These are phyloP conservation scores for Neurospora sp. DNA, from an alignment of 495 filamentous ascomycete genomes.

Conservation along the genomic window DNA sequence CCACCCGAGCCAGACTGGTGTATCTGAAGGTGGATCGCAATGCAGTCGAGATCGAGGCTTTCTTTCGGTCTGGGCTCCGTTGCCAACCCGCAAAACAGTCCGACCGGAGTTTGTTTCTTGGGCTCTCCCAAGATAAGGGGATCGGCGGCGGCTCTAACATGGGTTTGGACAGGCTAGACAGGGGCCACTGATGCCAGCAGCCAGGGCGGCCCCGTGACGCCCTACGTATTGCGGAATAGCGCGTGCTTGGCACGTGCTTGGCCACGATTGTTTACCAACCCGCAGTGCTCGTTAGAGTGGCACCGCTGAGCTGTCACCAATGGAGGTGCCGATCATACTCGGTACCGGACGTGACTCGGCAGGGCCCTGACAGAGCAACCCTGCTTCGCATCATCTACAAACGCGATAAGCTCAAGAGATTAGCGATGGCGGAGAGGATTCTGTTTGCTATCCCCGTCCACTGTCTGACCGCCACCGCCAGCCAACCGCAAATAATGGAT, in stretches of 20 bases:
- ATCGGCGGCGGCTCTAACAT: not conserved
- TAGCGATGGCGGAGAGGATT: not conserved
- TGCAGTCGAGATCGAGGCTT: not conserved
- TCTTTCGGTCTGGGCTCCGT: not conserved
- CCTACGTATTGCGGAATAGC: not conserved
- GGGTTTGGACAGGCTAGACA: not conserved
- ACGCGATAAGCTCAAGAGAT: not conserved
- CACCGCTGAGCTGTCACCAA: slow-evolving; percentile 1
- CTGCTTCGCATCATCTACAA: slow-evolving; percentile 1
- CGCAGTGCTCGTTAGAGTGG: not conserved
- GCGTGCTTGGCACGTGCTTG: not conserved
- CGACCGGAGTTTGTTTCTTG: not conserved
- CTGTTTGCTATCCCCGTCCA: not conserved
- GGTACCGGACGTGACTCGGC: not conserved
- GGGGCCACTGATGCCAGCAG: not conserved
- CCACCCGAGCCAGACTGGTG: not conserved
- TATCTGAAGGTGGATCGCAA: not conserved
- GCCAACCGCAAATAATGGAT: not conserved
- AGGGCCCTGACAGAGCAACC: not conserved
- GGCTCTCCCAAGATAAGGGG: not conserved
- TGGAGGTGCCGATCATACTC: not conserved
- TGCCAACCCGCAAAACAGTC: not conserved
- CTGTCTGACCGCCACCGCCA: not conserved
- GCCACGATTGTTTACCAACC: not conserved
- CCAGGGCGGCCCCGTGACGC: not conserved